Evolutionary conservation across 192 early-diverging fungal species (phyloP), one percentile per base, ranked within the genome.

Genomic region (Coemansia erecta): DNA sequence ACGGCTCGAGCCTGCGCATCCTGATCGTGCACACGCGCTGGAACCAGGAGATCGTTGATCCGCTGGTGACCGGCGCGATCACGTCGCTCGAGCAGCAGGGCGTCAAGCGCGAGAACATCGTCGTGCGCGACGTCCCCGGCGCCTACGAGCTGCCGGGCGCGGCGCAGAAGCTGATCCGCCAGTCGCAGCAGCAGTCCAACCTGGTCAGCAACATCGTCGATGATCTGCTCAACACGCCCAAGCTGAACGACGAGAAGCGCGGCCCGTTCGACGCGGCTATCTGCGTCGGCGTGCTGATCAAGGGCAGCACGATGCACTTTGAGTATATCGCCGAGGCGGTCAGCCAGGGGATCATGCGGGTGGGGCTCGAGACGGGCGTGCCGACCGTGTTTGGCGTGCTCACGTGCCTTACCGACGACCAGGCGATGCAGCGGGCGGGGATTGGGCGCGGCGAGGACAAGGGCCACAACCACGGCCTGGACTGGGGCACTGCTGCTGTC

Each of bases 281-380:
- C 58, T 89, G 89, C 56, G 89, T 99, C 70, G 97, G 97, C 31
- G 92, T 99, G 18, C 85, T 99, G 48, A 98, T 99, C 85, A 99
- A 98, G 87, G 97, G 97, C 57, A 84, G 86, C 52, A 99, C 97
- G 15, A 93, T 95, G 86, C 97, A 99, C 61, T 99, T 97, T 85
- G 97, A 98, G 80, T 99, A 99, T 72, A 99, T 99, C 56, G 85
- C 90, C n/a, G 97, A 99, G 47, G 92, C 96, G 0, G 86, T 89
- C 1, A 86, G 84, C 35, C 90, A 94, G 15, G 97, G 95, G 0
- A 80, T 99, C 40, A 99, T 98, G 94, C 82, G 89, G n/a, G 96
- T 99, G 21, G 90, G 92, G 4, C 73, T 99, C 41, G 94, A 98
- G 50, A 84, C 87, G 0, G 83, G 84, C 9, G 81, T 90, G 2